Evolutionary conservation across 371 early-diverging fungal genomes (phyloP).

Genomic region (Phascolomyces articulosus): DNA sequence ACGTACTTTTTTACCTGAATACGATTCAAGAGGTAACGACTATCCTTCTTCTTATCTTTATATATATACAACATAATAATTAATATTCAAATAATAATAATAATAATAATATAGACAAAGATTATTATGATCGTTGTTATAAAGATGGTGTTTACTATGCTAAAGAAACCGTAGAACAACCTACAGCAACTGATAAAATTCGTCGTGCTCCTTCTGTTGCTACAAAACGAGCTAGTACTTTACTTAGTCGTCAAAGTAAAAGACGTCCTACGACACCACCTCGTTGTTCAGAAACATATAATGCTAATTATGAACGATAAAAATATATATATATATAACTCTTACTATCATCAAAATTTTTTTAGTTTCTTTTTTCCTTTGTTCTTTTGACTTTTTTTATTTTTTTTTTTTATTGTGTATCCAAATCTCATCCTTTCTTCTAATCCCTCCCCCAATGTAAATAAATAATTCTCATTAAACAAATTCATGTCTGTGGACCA

Average conservation of each 20-base stretch:
- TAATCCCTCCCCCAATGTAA: no score
- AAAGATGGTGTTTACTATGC: conserved; percentile 25
- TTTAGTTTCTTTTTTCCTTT: background rate
- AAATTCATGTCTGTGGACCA: no score
- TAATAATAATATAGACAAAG: conserved; percentile 15
- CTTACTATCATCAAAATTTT: background rate
- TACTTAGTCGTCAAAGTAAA: conserved; percentile 9
- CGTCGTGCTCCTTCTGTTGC: conserved; percentile 14
- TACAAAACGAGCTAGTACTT: conserved; percentile 9
- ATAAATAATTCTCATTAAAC: no score
- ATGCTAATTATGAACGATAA: conserved; percentile 14
- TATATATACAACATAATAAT: background rate
- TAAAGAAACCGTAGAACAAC: background rate
- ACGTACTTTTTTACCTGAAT: conserved; percentile 62
- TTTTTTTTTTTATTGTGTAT: no score
- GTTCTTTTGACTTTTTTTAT: no score
- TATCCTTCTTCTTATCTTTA: conserved; percentile 13
- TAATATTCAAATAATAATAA: background rate
- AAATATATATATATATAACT: background rate
- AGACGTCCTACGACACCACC: conserved; percentile 4
- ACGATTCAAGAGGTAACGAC: conserved; percentile 58
- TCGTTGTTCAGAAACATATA: conserved; percentile 26
- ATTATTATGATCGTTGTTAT: conserved; percentile 25
- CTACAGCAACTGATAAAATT: background rate
- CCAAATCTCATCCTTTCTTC: no score